These are phyloP conservation scores for Pulveroboletus ravenelii DNA, from an alignment of 768 basidiomycete species.

Conservation along the genomic window DNA sequence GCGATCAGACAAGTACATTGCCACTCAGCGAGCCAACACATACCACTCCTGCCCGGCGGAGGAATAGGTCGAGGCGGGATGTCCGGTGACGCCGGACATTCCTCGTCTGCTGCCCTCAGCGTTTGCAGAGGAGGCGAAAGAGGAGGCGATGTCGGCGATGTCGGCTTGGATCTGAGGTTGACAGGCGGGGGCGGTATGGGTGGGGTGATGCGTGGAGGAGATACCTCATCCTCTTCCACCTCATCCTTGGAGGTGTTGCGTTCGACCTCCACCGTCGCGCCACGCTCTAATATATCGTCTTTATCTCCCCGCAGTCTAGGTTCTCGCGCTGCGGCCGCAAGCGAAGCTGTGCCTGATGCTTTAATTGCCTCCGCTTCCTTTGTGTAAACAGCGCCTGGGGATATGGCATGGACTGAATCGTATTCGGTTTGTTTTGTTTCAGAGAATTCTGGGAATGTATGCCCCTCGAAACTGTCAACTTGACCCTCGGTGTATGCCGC, in stretches of 20 bases:
- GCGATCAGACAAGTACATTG: slow-evolving; percentile 1
- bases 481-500: slow-evolving; percentile 14
- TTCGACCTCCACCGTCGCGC: slow-evolving; percentile 4
- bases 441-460: neutral
- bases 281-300: neutral
- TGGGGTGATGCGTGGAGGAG: slow-evolving; percentile 30
- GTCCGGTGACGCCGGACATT: slow-evolving; percentile 27
- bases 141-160: slow-evolving; percentile 14
- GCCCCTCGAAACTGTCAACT: slow-evolving; percentile 4
- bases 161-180: slow-evolving; percentile 21
- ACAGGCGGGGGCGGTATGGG: slow-evolving; percentile 32
- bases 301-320: neutral
- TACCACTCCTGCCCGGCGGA: slow-evolving; percentile 29
- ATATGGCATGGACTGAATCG: neutral
- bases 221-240: slow-evolving; percentile 24
- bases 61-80: slow-evolving; percentile 29
- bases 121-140: slow-evolving; percentile 9
- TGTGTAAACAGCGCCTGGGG: neutral
- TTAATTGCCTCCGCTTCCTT: neutral
- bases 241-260: slow-evolving; percentile 6
- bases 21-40: neutral
- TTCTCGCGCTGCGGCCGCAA: neutral
- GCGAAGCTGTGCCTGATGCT: neutral
- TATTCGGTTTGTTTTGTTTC: slow-evolving; percentile 7
- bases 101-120: slow-evolving; percentile 19